Base-by-base conservation (phyloP, 495 filamentous ascomycete genomes). In the Pseudoneurospora amorphoporcata region DNA sequence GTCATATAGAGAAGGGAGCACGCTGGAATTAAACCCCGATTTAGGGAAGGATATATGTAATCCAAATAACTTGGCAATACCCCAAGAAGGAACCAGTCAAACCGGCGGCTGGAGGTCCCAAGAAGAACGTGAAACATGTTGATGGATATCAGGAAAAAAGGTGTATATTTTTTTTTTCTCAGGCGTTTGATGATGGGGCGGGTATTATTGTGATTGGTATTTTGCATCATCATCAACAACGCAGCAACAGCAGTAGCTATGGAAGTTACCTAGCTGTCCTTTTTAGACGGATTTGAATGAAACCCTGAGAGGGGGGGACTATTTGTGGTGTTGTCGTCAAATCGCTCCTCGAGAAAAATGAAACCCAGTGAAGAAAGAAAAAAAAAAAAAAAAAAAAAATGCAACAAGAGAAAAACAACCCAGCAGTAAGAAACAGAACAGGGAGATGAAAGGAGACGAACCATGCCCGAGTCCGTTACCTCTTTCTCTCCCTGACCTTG, bases 401-500 rank as follows among this genome's bases (percentile, higher is more conserved):
- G 68, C 70, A 35, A 17, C 40, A 74, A 75, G 71, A 72, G 41
- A 39, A 40, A 45, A 65, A 69, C 32, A 45, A 32, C 53, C 53
- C 53, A 32, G 12, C 23, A 16, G 53, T 32, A 32, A 32, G 47
- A 12, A 61, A 61, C 12, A 0, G 10, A 32, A 61, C 19, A 53
- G 45, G 4, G 23, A 61, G 53, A 7, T 4, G 5, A 70, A 72
- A 74, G 65, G 43, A 23, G 19, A 47, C n/a, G 42, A 53, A 42
- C 29, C 42, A 40, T 14, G n/a, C 29, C 37, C 39, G n/a, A 16
- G 23, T 68, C 41, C 23, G 73, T 86, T 83, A 96, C 77, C 88
- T 87, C 86, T 96, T 97, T 76, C 94, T 86, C 84, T 93, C 91
- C 69, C 90, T 83, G 23, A 94, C 85, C 84, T 95, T 96, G 82